phyloP scores from a whole-genome alignment of 768 basidiomycete species.

The Pleurotus salmoneostramineus region DNA sequence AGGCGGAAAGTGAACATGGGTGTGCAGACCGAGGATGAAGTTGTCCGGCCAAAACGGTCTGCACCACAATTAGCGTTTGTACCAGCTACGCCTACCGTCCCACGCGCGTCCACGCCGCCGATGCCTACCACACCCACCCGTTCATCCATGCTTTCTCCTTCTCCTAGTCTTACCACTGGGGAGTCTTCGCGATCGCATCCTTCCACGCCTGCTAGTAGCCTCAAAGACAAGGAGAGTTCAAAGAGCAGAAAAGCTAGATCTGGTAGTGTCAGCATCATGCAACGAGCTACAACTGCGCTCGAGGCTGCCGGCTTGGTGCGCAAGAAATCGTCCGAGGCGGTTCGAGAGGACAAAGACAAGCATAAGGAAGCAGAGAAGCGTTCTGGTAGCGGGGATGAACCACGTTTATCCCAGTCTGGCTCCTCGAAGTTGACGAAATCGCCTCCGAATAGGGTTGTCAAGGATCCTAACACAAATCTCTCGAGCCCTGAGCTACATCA shows the following conservation, averaged over 20 bases:
- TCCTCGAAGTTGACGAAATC: slow-evolving; percentile 69
- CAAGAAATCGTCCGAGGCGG: slow-evolving; percentile 77
- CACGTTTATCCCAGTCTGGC: slow-evolving; percentile 63
- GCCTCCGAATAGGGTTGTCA: slow-evolving; percentile 54
- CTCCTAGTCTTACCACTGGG: slow-evolving; percentile 41
- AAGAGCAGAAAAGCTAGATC: slow-evolving; percentile 71
- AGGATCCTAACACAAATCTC: slow-evolving; percentile 34
- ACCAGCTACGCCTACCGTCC: slow-evolving; percentile 70
- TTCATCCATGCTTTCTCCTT: slow-evolving; percentile 57
- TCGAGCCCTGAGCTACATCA: slow-evolving; percentile 42
- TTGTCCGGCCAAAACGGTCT: slow-evolving; percentile 22
- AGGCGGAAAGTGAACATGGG: slow-evolving; percentile 26
- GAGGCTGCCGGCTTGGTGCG: slow-evolving; percentile 82
- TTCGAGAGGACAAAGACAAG: slow-evolving; percentile 58
- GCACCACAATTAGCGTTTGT: slow-evolving; percentile 69
- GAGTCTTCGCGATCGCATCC: slow-evolving; percentile 61
- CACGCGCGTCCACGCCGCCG: slow-evolving; percentile 51
- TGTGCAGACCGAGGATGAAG: slow-evolving; percentile 42
- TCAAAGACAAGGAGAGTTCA: slow-evolving; percentile 52
- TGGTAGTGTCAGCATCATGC: slow-evolving; percentile 94
- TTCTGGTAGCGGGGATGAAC: slow-evolving; percentile 50
- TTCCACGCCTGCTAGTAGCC: slow-evolving; percentile 62
- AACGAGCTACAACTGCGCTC: slow-evolving; percentile 87
- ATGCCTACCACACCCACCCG: slow-evolving; percentile 39
- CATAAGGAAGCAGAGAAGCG: slow-evolving; percentile 39